phyloP scores from a whole-genome alignment of 78 protist genomes.

The Polysphondylium violaceum region DNA sequence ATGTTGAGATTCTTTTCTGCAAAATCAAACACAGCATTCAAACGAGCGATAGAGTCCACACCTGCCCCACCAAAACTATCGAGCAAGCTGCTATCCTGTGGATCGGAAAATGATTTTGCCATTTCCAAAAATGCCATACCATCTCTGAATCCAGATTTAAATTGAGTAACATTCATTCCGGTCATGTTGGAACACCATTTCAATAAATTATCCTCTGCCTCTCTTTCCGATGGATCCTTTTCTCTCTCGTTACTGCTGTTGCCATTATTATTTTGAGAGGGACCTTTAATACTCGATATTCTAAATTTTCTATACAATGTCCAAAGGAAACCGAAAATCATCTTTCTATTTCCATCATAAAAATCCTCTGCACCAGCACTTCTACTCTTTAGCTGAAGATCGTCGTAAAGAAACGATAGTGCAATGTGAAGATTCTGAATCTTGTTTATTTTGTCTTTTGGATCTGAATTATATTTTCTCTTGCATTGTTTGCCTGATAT shows the following conservation, averaged over 20 bases:
- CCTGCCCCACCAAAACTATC: slow-evolving; percentile 1
- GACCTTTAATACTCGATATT: slow-evolving; percentile 67
- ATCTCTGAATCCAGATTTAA: slow-evolving; percentile 69
- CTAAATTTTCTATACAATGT: slow-evolving; percentile 77
- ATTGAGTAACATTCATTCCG: slow-evolving; percentile 52
- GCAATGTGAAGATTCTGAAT: slow-evolving; percentile 78
- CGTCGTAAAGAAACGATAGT: slow-evolving; percentile 68
- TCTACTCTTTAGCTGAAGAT: slow-evolving; percentile 48
- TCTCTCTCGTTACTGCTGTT: neutral
- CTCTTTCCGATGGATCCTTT: neutral
- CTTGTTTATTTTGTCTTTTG: slow-evolving; percentile 67
- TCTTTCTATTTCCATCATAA: slow-evolving; percentile 76
- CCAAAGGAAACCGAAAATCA: slow-evolving; percentile 85
- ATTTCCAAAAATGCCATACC: slow-evolving; percentile 71
- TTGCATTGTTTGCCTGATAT: slow-evolving; percentile 42
- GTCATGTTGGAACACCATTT: slow-evolving; percentile 71
- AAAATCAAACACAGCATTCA: slow-evolving; percentile 69
- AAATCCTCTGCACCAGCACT: slow-evolving; percentile 82
- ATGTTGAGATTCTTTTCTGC: slow-evolving; percentile 76
- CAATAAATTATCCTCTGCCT: slow-evolving; percentile 68
- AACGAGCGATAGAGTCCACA: slow-evolving; percentile 23
- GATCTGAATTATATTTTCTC: slow-evolving; percentile 65
- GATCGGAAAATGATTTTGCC: slow-evolving; percentile 18
- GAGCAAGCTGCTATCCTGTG: neutral
- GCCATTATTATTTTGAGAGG: no score